Evolutionary conservation across 345 rosid genomes (phyloP).

Genomic region (Turritis glabra): DNA sequence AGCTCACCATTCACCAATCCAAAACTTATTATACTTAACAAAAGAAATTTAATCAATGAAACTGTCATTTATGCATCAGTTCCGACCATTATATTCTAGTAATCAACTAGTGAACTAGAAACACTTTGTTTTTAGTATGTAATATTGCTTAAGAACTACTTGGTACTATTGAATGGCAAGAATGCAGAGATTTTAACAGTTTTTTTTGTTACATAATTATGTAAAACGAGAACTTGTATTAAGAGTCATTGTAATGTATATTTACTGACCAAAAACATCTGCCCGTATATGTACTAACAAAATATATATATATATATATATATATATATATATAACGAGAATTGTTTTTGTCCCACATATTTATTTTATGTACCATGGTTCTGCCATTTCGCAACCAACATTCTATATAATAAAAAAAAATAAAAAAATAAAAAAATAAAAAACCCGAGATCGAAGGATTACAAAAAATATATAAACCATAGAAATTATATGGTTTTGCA

Average conservation of each 20-base stretch:
- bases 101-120: slow-evolving; percentile 16
- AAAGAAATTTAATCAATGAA: neutral
- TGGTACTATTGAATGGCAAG: neutral
- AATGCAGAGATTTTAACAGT: neutral
- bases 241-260: neutral
- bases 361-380: neutral
- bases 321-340: too few relatives aligned
- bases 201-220: neutral
- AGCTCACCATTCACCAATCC: slow-evolving; percentile 37
- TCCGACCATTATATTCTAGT: slow-evolving; percentile 4
- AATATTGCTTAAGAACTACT: neutral
- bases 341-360: neutral
- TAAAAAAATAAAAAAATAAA: neutral
- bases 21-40: neutral
- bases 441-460: neutral
- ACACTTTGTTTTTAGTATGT: neutral
- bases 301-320: too few relatives aligned
- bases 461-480: neutral
- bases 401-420: neutral
- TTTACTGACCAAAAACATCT: neutral
- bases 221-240: neutral
- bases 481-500: slow-evolving; percentile 10
- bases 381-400: neutral
- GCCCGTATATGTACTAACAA: too few relatives aligned
- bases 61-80: neutral